These are phyloP conservation scores for Ophiostoma perfectum DNA, from an alignment of 2,329 filamentous ascomycete species.

Conservation along the genomic window DNA sequence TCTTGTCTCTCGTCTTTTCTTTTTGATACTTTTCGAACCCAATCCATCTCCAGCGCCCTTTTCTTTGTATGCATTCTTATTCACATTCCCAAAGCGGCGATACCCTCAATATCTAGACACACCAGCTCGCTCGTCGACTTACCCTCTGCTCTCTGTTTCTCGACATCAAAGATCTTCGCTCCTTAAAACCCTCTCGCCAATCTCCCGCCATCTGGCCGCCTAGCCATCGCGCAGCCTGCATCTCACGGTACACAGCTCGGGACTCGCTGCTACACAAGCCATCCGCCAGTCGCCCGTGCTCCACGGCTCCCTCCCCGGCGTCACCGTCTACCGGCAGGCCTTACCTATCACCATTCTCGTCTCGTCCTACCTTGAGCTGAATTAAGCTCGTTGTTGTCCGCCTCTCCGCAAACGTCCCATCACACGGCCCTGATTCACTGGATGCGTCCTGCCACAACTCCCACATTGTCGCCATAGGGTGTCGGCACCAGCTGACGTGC, in stretches of 20 bases:
- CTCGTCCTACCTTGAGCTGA: background rate
- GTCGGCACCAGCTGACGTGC: slow-evolving; percentile 13
- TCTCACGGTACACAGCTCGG: slow-evolving; percentile 4
- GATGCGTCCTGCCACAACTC: background rate
- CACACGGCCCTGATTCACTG: slow-evolving; percentile 8
- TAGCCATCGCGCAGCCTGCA: slow-evolving; percentile 7
- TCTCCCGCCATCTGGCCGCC: background rate
- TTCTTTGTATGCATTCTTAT: slow-evolving; percentile 7
- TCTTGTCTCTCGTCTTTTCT: slow-evolving; percentile 1
- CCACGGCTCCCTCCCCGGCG: background rate
- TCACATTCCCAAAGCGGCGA: background rate
- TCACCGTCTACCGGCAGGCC: too few relatives aligned
- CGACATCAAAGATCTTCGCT: too few relatives aligned
- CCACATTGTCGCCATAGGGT: slow-evolving; percentile 2
- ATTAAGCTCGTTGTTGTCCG: background rate
- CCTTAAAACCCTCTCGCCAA: background rate
- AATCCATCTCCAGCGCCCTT: background rate
- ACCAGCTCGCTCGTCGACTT: too few relatives aligned
- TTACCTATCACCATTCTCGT: background rate
- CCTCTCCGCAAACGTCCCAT: background rate
- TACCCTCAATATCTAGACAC: background rate
- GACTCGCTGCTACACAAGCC: background rate
- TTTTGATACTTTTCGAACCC: slow-evolving; percentile 1
- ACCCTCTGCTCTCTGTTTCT: too few relatives aligned
- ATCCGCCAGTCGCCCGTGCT: background rate